A percentile compares a stretch with the other conserved stretches of the same genome.
Evolutionary conservation across 495 filamentous ascomycete genomes (phyloP).

Genomic region (Aspergillus bridgeri): DNA sequence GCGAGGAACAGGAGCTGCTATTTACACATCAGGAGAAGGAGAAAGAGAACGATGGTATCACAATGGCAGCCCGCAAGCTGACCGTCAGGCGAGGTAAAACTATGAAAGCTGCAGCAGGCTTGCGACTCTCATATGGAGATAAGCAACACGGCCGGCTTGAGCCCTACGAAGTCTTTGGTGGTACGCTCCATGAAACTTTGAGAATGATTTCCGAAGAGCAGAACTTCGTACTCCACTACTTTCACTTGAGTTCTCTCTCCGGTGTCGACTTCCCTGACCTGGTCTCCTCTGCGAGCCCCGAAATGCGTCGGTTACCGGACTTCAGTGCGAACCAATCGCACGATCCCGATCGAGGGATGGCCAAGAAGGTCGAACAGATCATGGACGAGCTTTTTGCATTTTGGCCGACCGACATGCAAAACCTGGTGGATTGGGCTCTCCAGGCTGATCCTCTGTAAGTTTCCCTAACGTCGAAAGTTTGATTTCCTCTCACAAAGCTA

Average conservation of each 20-base stretch:
- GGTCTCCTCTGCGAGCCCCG: conserved; percentile 60
- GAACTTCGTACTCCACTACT: conserved; percentile 91
- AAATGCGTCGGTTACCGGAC: conserved; percentile 63
- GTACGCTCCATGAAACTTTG: conserved; percentile 71
- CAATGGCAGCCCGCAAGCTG: conserved; percentile 78
- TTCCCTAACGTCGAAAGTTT: background rate
- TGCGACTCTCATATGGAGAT: conserved; percentile 48
- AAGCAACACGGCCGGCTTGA: conserved; percentile 67
- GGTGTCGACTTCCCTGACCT: conserved; percentile 78
- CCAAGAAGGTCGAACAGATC: conserved; percentile 69
- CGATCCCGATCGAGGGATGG: conserved; percentile 81
- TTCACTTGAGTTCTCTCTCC: conserved; percentile 77
- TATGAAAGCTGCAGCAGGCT: conserved; percentile 67
- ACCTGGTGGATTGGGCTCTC: conserved; percentile 78
- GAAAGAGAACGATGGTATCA: conserved; percentile 62
- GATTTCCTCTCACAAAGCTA: conserved; percentile 1
- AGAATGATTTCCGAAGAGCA: conserved; percentile 84
- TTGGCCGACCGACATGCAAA: conserved; percentile 74
- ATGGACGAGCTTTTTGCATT: conserved; percentile 88
- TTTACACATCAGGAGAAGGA: conserved; percentile 87
- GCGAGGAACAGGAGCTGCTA: conserved; percentile 81
- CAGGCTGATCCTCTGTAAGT: conserved; percentile 75
- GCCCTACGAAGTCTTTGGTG: conserved; percentile 79
- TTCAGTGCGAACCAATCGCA: conserved; percentile 67
- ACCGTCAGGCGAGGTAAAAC: conserved; percentile 90